Base-by-base conservation (phyloP, 768 basidiomycete genomes). In the Tubosaeta brunneosetosa region DNA sequence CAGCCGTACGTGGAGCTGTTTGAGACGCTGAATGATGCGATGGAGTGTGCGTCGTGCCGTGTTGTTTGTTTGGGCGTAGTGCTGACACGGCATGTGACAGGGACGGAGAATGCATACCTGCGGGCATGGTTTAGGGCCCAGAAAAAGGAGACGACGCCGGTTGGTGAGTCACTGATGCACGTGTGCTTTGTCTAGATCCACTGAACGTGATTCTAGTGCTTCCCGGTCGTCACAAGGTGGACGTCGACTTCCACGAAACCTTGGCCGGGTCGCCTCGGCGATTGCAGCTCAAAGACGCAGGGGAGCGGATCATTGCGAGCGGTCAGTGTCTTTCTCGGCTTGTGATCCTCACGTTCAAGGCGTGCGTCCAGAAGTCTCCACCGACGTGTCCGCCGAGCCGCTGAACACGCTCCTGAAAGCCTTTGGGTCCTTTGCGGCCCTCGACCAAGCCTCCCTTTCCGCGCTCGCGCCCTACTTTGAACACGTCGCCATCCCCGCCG, bases 81-180 rank as follows among this genome's bases (percentile, higher is more conserved):
- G 44, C 55, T 57, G 37, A 55, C 40, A 12, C 42, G 17, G 22
- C 33, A n/a, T 34, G 59, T 46, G 53, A 43, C 25, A 79, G 89
- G 94, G 94, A 94, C 91, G 0, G 94, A 97, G 72, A 97, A 97
- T 69, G 88, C 83, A 0, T 97, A 97, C 71, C 64, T 97, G 55
- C 81, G 80, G 49, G 85, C 88, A 8, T 90, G 87, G 88, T 87
- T 88, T 57, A 73, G 75, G 53, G 79, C 82, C 1, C 82, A 82
- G 62, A 85, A 85, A 61, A 66, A 77, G 19, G 83, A 88, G 62
- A 72, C 68, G 2, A 27, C 61, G 50, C 51, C 73, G 33, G 56
- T 76, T 69, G 57, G 77, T 84, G 51, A 61, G 83, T 79, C 34
- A 4, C 40, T 17, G 27, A 2, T 25, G 4, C 58, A 29, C 33